Evolutionary conservation across 306 rosid genomes (phyloP), one percentile per base, ranked within the genome.

Genomic region (Prunus campanulata): DNA sequence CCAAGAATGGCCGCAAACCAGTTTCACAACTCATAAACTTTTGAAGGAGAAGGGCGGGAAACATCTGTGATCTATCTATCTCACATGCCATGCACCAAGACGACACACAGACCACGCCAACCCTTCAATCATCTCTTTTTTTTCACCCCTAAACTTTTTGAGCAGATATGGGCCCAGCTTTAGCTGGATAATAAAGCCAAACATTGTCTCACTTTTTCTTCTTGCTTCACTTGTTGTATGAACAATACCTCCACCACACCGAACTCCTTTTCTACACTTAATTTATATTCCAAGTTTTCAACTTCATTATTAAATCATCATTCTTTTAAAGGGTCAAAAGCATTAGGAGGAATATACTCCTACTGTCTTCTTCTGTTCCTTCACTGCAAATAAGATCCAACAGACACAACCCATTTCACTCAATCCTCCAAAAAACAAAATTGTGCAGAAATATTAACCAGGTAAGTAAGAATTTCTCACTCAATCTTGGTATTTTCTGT

Each of bases 231-330:
- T n/a, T 2, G n/a, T 18, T 2, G n/a, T 18, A 30, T 18, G 63
- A 30, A 70, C 74, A 70, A 50, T 70, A 25, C 11, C 49, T 52
- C 52, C 65, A 11, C 39, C 65, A 25, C 65, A 60, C 75, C 75
- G 39, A 71, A 71, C 75, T 55, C 2, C 22, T 4, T 6, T 20
- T 42, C 35, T 25, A 3, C 42, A 20, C 12, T 39, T 30, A 56
- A 27, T 56, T 56, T 72, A 20, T 22, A 3, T 29, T 15, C 67
- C 46, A 62, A 39, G 48, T 56, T 39, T 39, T 39, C 44, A 39
- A 39, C 44, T 39, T 39, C 44, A 39, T 39, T 6, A 39, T 72
- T 55, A 52, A 42, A 71, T 52, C 22, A 30, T 71, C 64, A 71
- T 71, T 30, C 74, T 8, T 25, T 13, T 18, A 14, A 15, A 3